phyloP scores from a whole-genome alignment of 1,284 basidiomycete genomes.

The Ceratobasidium sp. region DNA sequence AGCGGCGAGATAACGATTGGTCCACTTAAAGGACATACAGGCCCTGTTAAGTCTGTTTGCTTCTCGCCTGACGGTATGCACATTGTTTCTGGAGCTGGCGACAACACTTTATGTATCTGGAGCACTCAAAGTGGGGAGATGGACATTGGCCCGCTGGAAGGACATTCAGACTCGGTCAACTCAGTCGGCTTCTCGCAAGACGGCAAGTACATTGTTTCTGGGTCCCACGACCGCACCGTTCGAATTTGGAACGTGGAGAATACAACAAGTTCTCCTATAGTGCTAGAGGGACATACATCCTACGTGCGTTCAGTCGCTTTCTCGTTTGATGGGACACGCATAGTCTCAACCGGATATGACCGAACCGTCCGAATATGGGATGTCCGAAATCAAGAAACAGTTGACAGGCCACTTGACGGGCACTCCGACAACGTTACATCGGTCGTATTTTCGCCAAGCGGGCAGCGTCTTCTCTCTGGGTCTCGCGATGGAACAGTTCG shows the following conservation, averaged over 20 bases:
- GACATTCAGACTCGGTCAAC: slow-evolving; percentile 32
- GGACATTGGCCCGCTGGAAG: neutral
- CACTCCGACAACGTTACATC: neutral
- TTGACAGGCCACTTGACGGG: neutral
- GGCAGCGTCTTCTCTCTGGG: slow-evolving; percentile 20
- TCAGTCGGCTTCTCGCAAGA: slow-evolving; percentile 37
- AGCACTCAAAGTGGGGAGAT: neutral
- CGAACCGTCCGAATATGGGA: neutral
- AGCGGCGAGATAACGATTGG: neutral
- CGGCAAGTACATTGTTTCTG: slow-evolving; percentile 33
- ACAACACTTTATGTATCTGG: slow-evolving; percentile 34
- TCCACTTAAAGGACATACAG: neutral
- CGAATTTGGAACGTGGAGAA: slow-evolving; percentile 28
- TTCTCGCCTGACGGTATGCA: slow-evolving; percentile 21
- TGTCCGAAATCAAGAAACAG: neutral
- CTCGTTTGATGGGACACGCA: neutral
- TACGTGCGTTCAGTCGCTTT: neutral
- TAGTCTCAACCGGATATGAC: neutral
- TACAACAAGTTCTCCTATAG: neutral
- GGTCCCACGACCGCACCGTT: slow-evolving; percentile 34
- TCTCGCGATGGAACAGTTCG: slow-evolving; percentile 4
- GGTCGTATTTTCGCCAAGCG: slow-evolving; percentile 22
- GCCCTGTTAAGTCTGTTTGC: slow-evolving; percentile 16
- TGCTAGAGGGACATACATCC: neutral
- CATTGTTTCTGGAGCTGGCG: slow-evolving; percentile 23